phyloP scores from a whole-genome alignment of 106 monocot genomes.

The Gastrodia elata region DNA sequence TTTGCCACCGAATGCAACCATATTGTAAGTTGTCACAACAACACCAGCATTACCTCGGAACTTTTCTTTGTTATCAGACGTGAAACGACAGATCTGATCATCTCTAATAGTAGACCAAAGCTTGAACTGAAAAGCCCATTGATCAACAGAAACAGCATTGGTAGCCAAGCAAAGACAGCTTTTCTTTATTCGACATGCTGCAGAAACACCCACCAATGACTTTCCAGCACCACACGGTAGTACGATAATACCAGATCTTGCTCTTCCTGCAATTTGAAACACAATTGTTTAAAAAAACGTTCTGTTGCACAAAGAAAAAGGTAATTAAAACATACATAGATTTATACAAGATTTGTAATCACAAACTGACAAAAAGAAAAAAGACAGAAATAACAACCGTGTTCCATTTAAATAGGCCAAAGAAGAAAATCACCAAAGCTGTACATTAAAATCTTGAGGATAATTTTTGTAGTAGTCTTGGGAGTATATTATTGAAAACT shows the following conservation, averaged over 20 bases:
- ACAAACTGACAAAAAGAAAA: neutral
- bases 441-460: no score
- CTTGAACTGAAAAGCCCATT: slow-evolving; percentile 99
- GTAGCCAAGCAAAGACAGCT: slow-evolving; percentile 93
- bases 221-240: slow-evolving; percentile 99
- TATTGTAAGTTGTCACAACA: slow-evolving; percentile 97
- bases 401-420: neutral
- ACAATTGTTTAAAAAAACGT: neutral
- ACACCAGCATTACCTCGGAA: slow-evolving; percentile 96
- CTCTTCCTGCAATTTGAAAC: slow-evolving; percentile 47
- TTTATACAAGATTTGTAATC: neutral
- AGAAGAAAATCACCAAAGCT: neutral
- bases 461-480: no score
- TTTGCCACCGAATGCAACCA: slow-evolving; percentile 98
- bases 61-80: slow-evolving; percentile 94
- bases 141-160: slow-evolving; percentile 99
- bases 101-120: slow-evolving; percentile 97
- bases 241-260: slow-evolving; percentile 98
- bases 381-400: neutral
- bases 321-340: neutral
- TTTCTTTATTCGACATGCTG: slow-evolving; percentile 85
- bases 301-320: neutral
- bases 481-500: no score
- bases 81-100: slow-evolving; percentile 94
- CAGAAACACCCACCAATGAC: slow-evolving; percentile 96